Evolutionary conservation across 2,329 filamentous ascomycete genomes (phyloP).

Genomic region (Cercospora brassicicola): DNA sequence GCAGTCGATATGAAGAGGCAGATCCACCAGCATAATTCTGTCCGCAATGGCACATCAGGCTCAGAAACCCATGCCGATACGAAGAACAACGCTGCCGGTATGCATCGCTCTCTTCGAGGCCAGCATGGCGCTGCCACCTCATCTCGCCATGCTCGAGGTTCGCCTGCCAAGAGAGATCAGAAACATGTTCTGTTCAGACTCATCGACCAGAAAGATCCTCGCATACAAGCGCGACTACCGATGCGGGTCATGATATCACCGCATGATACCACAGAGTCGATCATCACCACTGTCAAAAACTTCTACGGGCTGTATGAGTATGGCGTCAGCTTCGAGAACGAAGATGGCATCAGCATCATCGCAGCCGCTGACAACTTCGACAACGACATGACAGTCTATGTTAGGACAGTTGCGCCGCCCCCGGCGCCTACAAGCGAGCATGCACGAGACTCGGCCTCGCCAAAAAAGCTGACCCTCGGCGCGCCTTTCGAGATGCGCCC

Average conservation of each 20-base stretch:
- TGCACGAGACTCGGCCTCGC: conserved; percentile 41
- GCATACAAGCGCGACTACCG: conserved; percentile 65
- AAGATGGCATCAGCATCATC: conserved; percentile 84
- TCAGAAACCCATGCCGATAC: conserved; percentile 23
- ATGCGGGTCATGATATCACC: conserved; percentile 88
- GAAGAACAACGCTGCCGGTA: conserved; percentile 14
- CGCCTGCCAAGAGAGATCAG: conserved; percentile 43
- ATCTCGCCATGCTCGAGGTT: conserved; percentile 32
- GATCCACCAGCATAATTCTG: conserved; percentile 40
- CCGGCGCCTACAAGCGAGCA: conserved; percentile 25
- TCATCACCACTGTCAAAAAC: conserved; percentile 97
- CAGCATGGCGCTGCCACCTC: conserved; percentile 26
- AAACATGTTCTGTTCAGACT: conserved; percentile 81
- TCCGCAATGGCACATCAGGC: conserved; percentile 32
- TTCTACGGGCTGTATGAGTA: conserved; percentile 93
- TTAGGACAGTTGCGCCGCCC: conserved; percentile 54
- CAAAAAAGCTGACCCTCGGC: conserved; percentile 59
- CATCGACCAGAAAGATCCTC: conserved; percentile 47
- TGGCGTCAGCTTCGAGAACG: conserved; percentile 93
- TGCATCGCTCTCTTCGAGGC: conserved; percentile 28
- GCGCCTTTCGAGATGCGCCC: conserved; percentile 66
- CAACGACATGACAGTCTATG: conserved; percentile 89
- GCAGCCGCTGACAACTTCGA: conserved; percentile 93
- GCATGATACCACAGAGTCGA: conserved; percentile 95
- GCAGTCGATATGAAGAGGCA: conserved; percentile 33